Conservation (phyloP, 208 protist genomes). For the Leishmania braziliensis region DNA sequence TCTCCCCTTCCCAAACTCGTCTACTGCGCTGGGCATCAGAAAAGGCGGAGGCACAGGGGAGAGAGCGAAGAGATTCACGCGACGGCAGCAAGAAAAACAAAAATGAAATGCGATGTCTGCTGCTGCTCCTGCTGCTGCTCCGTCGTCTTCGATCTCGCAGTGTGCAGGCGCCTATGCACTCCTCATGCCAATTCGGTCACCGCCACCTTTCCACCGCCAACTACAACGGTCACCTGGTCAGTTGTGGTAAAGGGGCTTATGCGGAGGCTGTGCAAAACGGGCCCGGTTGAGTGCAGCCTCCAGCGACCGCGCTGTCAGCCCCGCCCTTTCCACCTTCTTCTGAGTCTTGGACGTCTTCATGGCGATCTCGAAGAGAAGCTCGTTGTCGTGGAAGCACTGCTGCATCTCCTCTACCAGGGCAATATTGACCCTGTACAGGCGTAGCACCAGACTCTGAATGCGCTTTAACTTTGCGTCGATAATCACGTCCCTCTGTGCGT, state of each 20-base stretch:
- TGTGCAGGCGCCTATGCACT: not conserved
- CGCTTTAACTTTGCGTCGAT: constrained; percentile 87
- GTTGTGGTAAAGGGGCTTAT: constrained; percentile 78
- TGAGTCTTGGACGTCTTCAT: constrained; percentile 54
- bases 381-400: constrained; percentile 51
- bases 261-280: constrained; percentile 39
- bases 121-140: not conserved
- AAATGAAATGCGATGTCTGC: not conserved
- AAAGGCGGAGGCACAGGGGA: not conserved
- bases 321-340: constrained; percentile 49
- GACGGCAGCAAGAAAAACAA: not conserved
- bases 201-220: not conserved
- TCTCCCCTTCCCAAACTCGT: not conserved
- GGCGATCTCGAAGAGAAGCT: constrained; percentile 59
- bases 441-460: constrained; percentile 79
- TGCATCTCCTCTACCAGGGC: constrained; percentile 57
- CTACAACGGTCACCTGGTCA: constrained; percentile 11
- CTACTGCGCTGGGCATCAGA: not conserved
- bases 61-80: not conserved
- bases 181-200: not conserved
- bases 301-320: constrained; percentile 48
- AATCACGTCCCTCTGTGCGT: constrained; percentile 80
- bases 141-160: not conserved
- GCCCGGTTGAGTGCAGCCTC: constrained; percentile 52
- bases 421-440: constrained; percentile 58